Evolutionary conservation across 2,329 filamentous ascomycete genomes (phyloP), one percentile per base, ranked within the genome.

Genomic region (Aureobasidium namibiae): DNA sequence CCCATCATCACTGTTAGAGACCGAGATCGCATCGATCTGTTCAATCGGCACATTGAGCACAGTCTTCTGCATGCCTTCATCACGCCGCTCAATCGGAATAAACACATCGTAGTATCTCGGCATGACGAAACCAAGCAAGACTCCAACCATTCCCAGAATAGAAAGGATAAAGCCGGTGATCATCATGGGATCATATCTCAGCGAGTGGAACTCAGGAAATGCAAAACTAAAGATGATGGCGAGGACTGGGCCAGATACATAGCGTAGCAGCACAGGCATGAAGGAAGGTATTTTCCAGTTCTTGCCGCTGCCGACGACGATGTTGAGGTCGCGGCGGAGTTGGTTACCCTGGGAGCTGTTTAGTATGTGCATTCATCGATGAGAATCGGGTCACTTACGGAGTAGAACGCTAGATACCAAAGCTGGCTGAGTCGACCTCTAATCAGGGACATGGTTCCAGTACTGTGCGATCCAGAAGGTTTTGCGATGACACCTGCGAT

Each of bases 391-490:
- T 1, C 1, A 65, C 78, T 69, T 74, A 82, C 80, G n/a, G 80
- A 83, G 68, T 83, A 84, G 62, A 82, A 80, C 1, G 74, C 74
- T 18, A 83, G 64, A 61, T 77, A 83, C 78, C 80, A 84, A 46
- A 82, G 75, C 1, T 73, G 73, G 38, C 69, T 67, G 1, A 74
- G 18, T 26, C 18, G 48, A 9, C 21, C 14, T 39, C 16, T 29
- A 21, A 38, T 1, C 21, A n/a, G 38, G 10, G 34, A 11, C 3
- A n/a, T 9, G 7, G 26, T 16, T 6, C 18, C 48, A 9, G 7
- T 13, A 8, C 2, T 14, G 3, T 5, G 2, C 1, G 48, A 18
- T 1, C 9, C 21, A 8, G 31, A 11, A 7, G 31, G 9, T 1
- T 16, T 52, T 4, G 48, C 48, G 2, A 38, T 38, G 33, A 24